phyloP scores from a whole-genome alignment of 257 asterid genomes.

The Penstemon eatonii region DNA sequence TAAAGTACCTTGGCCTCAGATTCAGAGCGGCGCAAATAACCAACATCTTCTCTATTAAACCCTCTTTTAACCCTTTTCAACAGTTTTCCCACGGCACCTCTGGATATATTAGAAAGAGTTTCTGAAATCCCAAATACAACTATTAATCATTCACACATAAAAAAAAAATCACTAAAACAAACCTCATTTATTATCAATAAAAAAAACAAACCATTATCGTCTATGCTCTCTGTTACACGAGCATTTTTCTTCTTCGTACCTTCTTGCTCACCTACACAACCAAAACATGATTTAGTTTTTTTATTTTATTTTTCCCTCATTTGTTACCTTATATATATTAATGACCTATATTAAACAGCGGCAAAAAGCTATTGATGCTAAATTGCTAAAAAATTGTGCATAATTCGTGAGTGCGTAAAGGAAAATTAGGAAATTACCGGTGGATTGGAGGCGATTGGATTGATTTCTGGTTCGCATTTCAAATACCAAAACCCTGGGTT shows the following conservation, averaged over 20 bases:
- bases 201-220: constrained; percentile 53
- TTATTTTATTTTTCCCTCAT: background rate
- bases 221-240: constrained; percentile 30
- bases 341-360: background rate
- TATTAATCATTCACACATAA: constrained; percentile 9
- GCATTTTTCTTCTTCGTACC: constrained; percentile 23
- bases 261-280: constrained; percentile 44
- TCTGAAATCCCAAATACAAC: constrained; percentile 46
- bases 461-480: constrained; percentile 68
- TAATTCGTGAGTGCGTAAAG: background rate
- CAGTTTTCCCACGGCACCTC: constrained; percentile 66
- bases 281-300: background rate
- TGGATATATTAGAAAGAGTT: constrained; percentile 64
- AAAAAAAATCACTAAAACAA: background rate
- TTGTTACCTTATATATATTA: background rate
- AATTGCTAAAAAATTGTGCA: background rate
- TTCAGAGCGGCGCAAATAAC: constrained; percentile 53
- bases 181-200: constrained; percentile 15
- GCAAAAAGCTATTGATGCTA: background rate
- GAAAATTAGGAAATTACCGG: constrained; percentile 30
- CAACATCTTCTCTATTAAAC: constrained; percentile 51
- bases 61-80: constrained; percentile 63
- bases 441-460: constrained; percentile 45
- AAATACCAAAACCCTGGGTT: background rate
- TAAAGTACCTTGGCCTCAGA: constrained; percentile 39